phyloP scores from a whole-genome alignment of 2,329 filamentous ascomycete genomes.

The Sarocladium brachiariae region DNA sequence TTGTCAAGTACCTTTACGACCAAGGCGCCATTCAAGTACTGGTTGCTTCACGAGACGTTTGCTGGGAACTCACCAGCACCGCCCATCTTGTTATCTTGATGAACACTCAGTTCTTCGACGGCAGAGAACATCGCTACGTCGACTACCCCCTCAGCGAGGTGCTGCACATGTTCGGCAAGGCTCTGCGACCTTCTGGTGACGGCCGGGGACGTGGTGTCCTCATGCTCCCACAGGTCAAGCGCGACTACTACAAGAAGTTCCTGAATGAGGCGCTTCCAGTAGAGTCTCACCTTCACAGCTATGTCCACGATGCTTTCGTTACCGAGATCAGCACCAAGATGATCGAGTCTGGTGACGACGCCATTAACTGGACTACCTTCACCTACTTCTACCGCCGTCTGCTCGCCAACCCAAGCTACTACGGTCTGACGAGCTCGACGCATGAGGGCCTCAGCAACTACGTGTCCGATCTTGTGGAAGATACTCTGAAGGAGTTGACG shows the following conservation, averaged over 20 bases:
- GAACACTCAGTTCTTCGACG: conserved; percentile 97
- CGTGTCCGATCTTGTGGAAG: conserved; percentile 90
- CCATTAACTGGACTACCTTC: conserved; percentile 97
- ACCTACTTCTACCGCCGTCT: conserved; percentile 97
- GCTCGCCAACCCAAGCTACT: conserved; percentile 93
- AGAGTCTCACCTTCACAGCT: conserved; percentile 87
- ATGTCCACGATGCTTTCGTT: conserved; percentile 92
- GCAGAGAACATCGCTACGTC: conserved; percentile 91
- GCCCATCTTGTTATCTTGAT: conserved; percentile 93
- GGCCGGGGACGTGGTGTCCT: conserved; percentile 84
- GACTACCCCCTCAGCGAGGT: conserved; percentile 94
- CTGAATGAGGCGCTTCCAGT: conserved; percentile 91
- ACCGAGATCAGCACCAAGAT: conserved; percentile 95
- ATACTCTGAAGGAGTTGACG: conserved; percentile 79
- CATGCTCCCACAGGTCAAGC: conserved; percentile 90
- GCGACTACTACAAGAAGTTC: conserved; percentile 99
- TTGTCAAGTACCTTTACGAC: conserved; percentile 86
- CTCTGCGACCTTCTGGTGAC: conserved; percentile 70
- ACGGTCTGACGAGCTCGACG: conserved; percentile 79
- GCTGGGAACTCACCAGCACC: conserved; percentile 86
- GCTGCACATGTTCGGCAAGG: conserved; percentile 96
- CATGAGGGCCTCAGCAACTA: conserved; percentile 92
- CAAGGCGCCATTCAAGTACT: conserved; percentile 86
- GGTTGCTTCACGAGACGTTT: conserved; percentile 72
- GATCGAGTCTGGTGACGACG: conserved; percentile 91